Evolutionary conservation across 2,329 filamentous ascomycete genomes (phyloP), one percentile per base, ranked within the genome.

Genomic region (Ceratocystis papillata): DNA sequence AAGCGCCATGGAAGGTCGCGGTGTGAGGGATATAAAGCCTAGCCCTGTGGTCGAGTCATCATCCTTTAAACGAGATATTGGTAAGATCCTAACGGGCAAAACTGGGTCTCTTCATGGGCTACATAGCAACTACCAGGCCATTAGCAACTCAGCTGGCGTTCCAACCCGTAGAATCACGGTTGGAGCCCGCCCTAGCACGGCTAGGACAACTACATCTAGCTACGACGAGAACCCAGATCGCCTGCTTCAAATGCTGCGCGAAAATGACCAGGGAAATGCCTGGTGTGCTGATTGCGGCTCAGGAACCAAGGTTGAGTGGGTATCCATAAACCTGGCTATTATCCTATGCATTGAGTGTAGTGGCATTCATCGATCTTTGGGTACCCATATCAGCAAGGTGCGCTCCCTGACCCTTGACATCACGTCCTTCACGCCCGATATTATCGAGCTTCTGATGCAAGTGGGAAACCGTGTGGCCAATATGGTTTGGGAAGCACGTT

Each of bases 271-370:
- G 72, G 92, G 90, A 50, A 99, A 99, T 75, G 87, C 85, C 70
- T 89, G 88, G 83, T 99, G 94, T 74, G 94, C 94, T 17, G 94
- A 99, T 74, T 99, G 94, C 73, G 89, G 90, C 10, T 95, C 91
- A 6, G 87, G 88, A 44, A 84, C 86, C 72, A 97, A 96, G 77
- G 92, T 96, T 25, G 94, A 99, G 75, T 99, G 94, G 94, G 94
- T 97, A 33, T 97, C 94, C 0, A 96, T 99, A 76, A 99, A 99
- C 72, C 81, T 99, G 3, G 94, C 90, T 59, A 96, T 99, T 68
- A 87, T 99, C 65, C 82, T 99, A 22, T 99, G 94, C 77, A 96
- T 96, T 73, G 93, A 99, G 75, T 99, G 94, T 77, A 96, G 92
- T 73, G 94, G 94, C 69, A 96, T 99, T 69, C 94, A 99, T 76